These are phyloP conservation scores for Melanomma pulvis-pyrius DNA, from an alignment of 495 filamentous ascomycete species.

Conservation along the genomic window DNA sequence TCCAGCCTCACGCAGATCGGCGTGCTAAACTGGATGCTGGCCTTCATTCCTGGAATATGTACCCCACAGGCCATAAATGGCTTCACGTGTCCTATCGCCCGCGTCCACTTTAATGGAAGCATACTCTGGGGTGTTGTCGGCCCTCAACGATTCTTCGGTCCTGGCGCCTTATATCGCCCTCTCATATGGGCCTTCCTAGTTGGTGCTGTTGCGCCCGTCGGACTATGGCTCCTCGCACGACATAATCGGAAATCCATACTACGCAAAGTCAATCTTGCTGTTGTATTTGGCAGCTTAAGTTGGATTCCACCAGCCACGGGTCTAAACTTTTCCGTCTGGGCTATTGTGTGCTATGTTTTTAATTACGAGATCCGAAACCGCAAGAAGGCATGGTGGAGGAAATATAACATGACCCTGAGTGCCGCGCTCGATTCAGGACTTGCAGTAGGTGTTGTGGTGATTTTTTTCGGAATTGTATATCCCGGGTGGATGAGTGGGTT, in stretches of 20 bases:
- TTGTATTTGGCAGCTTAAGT: constrained; percentile 70
- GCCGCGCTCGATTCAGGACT: constrained; percentile 81
- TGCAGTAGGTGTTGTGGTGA: constrained; percentile 75
- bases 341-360: constrained; percentile 78
- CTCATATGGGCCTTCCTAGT: constrained; percentile 78
- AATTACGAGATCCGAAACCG: constrained; percentile 71
- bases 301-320: constrained; percentile 89
- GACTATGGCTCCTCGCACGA: constrained; percentile 65
- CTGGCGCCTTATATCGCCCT: constrained; percentile 66
- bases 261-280: constrained; percentile 69
- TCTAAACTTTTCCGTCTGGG: constrained; percentile 82
- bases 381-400: constrained; percentile 76
- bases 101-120: constrained; percentile 86
- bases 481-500: constrained; percentile 59
- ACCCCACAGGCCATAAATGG: constrained; percentile 77
- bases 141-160: constrained; percentile 74
- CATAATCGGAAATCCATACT: constrained; percentile 52
- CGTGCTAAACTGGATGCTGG: constrained; percentile 89
- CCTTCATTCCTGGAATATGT: constrained; percentile 73
- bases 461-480: constrained; percentile 82
- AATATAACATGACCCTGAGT: constrained; percentile 85
- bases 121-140: constrained; percentile 90
- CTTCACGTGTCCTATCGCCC: constrained; percentile 84
- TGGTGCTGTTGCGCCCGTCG: constrained; percentile 69
- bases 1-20: constrained; percentile 78